A percentile compares a stretch with the other conserved stretches of the same genome.
Conservation (phyloP, 2,329 filamentous ascomycete species). For the Fusarium temperatum region DNA sequence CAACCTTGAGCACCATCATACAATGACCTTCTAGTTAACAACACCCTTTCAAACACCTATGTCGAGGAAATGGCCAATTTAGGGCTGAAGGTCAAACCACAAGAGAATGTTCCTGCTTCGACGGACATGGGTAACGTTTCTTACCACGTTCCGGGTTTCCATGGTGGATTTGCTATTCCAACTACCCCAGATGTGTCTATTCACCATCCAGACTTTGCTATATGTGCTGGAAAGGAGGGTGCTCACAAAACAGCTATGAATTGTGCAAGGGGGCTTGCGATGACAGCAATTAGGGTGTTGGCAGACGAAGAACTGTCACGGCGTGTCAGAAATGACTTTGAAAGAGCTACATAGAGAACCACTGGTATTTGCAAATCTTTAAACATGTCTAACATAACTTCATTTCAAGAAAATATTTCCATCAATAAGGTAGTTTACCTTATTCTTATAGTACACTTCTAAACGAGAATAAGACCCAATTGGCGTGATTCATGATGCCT, state of each 20-base stretch:
- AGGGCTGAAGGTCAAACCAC: background rate
- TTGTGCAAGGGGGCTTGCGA: background rate
- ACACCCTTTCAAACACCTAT: background rate
- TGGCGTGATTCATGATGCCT: no score
- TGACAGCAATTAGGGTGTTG: background rate
- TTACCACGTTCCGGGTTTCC: background rate
- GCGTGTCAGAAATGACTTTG: background rate
- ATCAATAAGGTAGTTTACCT: no score
- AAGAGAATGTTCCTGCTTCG: background rate
- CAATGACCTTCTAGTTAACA: background rate
- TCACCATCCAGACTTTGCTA: background rate
- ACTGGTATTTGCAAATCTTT: fast-evolving
- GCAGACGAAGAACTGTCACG: background rate
- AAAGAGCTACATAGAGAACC: fast-evolving
- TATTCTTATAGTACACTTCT: no score
- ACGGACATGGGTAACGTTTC: background rate
- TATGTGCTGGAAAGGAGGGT: background rate
- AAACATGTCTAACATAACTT: fast-evolving
- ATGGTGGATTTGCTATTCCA: background rate
- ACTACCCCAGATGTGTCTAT: background rate
- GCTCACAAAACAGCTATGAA: background rate
- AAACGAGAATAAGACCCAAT: no score
- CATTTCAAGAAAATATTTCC: no score
- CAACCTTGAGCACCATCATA: background rate
- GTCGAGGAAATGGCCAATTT: background rate